Base-by-base conservation (phyloP, 2,329 filamentous ascomycete species). In the Hortaea werneckii region DNA sequence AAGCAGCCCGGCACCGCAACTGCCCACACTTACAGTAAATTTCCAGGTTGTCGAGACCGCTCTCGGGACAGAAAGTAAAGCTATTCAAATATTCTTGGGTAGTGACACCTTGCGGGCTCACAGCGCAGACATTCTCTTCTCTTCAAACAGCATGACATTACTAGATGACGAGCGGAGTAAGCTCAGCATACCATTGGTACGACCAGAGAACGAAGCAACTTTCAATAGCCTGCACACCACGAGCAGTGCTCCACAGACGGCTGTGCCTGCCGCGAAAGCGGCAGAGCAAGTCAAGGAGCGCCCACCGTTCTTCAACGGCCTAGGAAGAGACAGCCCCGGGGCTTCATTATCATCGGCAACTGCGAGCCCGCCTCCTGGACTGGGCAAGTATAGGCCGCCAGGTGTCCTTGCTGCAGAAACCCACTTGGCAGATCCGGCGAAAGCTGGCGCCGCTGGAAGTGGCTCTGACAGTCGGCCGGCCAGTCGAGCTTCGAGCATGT, bases 101-200 rank as follows among this genome's bases (percentile, higher is more conserved):
- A 95, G 87, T 59, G 90, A 96, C 65, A 78, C 87, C 10, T 73
- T 98, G 46, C 79, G 89, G 51, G 76, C 83, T 7, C 87, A 94
- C 60, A 94, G 85, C 54, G 90, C 87, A 26, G 92, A 96, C 62
- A 76, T 98, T 8, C 69, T 96, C 20, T 87, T 98, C 57, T 96
- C 92, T 0, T 86, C 89, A 53, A 95, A 95, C 59, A 83, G 84
- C 52, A 79, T 98, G 72, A 84, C 85, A 0, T 72, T 96, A 28
- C 89, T 88, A 55, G 87, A 94, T 55, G 85, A 87, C 59, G 87
- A 94, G 48, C 78, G 84, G 40, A 87, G 85, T 62, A 92, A 90
- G 59, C 72, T 96, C 9, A 88, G 86, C 11, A 83, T 98, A 30
- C 92, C 92, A 2, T 84, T 98, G 54, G 88, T 95, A 37, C 80